Evolutionary conservation across 345 rosid species (phyloP).

Genomic region (Salix viminalis): DNA sequence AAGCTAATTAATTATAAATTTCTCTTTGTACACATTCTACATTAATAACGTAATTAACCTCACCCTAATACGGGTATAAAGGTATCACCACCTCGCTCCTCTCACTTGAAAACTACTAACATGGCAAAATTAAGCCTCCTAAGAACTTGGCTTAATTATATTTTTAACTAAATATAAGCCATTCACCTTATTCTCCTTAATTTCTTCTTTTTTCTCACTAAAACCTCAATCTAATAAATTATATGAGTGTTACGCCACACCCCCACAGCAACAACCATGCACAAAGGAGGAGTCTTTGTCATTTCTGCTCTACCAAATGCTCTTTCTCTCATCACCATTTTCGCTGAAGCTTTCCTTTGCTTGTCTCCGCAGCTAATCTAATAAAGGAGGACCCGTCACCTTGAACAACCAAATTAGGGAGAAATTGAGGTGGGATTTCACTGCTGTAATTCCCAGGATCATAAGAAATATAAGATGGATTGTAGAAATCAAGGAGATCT

Average conservation of each 20-base stretch:
- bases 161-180: slow-evolving; percentile 1
- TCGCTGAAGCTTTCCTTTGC: slow-evolving; percentile 55
- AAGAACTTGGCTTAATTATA: background rate
- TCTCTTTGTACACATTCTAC: background rate
- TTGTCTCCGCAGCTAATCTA: slow-evolving; percentile 55
- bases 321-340: slow-evolving; percentile 6
- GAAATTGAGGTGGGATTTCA: slow-evolving; percentile 50
- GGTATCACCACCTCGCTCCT: background rate
- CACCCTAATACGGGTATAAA: background rate
- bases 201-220: background rate
- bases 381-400: slow-evolving; percentile 60
- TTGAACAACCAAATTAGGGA: slow-evolving; percentile 56
- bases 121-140: background rate
- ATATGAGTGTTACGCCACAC: slow-evolving; percentile 24
- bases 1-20: background rate
- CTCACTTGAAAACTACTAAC: background rate
- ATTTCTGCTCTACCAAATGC: slow-evolving; percentile 21
- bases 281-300: slow-evolving; percentile 17
- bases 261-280: slow-evolving; percentile 15
- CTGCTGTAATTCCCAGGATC: slow-evolving; percentile 27
- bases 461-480: slow-evolving; percentile 18
- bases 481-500: slow-evolving; percentile 29
- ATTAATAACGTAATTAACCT: background rate
- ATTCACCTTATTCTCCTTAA: slow-evolving; percentile 11
- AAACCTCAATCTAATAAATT: slow-evolving; percentile 10